Evolutionary conservation across 2,329 filamentous ascomycete genomes (phyloP), one percentile per base, ranked within the genome.

Genomic region (Sarocladiaceae sp.): DNA sequence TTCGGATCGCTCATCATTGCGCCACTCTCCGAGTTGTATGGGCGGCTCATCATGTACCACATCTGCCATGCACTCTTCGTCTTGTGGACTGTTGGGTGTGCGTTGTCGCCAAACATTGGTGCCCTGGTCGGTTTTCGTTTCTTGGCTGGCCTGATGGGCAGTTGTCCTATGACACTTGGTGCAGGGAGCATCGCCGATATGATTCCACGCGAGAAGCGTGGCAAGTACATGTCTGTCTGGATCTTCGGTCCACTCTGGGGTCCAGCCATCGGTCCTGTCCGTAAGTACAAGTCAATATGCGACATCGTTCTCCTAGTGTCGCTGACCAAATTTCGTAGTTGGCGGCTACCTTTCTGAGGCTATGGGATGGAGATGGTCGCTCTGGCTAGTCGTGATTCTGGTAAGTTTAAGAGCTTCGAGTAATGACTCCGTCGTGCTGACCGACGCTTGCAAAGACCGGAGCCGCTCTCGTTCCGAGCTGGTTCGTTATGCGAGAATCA

Each of bases 1-100:
- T 69, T 74, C 2, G 79, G 79, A 1, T 78, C 78, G 1, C 64
- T 82, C 3, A 53, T 79, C 2, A 79, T 77, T 56, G 77, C 76
- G 1, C 78, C 77, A 0, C 57, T 79, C 13, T 74, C 70, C 13
- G 77, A 79, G 60, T 77, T 78, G 56, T 79, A 74, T 58, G 74
- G 76, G 13, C 65, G 75, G 15, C 57, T 76, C 62, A 66, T 60
- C 22, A 20, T 71, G 54, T 76, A 76, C 55, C 62, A 76, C 22
- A 64, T 69, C 40, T 75, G 75, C 66, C 72, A 70, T 56, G 66
- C 75, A 37, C 66, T 71, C 1, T 78, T 74, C 58, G 72, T 75
- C 13, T 76, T 76, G 54, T 84, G 86, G 54, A 71, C 62, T 28
- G 58, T 73, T 13, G 79, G 66, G 11, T 78, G 78, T 59, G 79